These are phyloP conservation scores for Thelephora ganbajun DNA, from an alignment of 768 basidiomycete genomes.

Conservation along the genomic window DNA sequence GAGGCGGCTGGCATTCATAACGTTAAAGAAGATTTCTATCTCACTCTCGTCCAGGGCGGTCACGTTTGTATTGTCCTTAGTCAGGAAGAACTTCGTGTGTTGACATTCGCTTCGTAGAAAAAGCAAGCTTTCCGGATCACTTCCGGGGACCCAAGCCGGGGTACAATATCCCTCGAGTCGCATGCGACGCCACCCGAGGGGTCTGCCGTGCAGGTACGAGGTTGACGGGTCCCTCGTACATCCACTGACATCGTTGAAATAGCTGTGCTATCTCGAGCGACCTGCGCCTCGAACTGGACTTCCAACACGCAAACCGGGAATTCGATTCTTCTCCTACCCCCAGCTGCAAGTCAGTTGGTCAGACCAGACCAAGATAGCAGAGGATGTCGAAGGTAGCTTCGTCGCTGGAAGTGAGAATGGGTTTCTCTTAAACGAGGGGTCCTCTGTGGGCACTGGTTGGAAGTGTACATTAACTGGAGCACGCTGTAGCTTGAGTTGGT, in stretches of 20 bases:
- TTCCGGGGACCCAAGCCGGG: constrained; percentile 61
- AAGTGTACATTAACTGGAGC: too few species aligned
- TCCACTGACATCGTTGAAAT: neutral
- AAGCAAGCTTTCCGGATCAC: constrained; percentile 40
- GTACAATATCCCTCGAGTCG: constrained; percentile 47
- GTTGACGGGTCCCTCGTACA: neutral
- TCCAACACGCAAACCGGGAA: neutral
- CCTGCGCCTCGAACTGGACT: constrained; percentile 2
- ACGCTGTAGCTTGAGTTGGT: too few species aligned
- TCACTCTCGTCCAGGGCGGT: constrained; percentile 26
- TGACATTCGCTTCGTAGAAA: constrained; percentile 19
- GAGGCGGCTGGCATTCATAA: constrained; percentile 15
- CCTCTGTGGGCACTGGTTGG: too few species aligned
- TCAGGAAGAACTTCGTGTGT: constrained; percentile 3
- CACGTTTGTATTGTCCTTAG: constrained; percentile 7
- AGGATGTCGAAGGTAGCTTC: neutral
- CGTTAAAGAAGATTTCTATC: constrained; percentile 40
- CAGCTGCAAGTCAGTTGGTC: constrained; percentile 3
- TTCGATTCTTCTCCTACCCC: constrained; percentile 4
- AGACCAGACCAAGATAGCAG: neutral
- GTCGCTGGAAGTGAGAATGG: constrained; percentile 10
- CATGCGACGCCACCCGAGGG: constrained; percentile 35
- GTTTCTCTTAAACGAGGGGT: constrained; percentile 2
- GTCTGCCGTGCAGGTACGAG: constrained; percentile 35
- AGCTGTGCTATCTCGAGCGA: constrained; percentile 6